Evolutionary conservation across 2,329 filamentous ascomycete species (phyloP).

Genomic region (Plenodomus biglobosus): DNA sequence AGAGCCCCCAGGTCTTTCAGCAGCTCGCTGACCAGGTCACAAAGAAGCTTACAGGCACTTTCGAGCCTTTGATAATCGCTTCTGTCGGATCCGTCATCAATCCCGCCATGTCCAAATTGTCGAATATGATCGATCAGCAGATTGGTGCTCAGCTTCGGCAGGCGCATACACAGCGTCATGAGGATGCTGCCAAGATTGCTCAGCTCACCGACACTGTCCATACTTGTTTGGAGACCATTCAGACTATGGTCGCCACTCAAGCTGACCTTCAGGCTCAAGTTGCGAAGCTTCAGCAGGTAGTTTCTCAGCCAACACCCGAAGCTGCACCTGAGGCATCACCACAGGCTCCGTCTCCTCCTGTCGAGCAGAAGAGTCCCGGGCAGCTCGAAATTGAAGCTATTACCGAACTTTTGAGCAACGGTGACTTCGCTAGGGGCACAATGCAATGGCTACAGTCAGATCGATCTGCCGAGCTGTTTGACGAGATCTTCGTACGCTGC

Average conservation of each 20-base stretch:
- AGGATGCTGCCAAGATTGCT: slow-evolving; percentile 67
- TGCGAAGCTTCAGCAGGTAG: slow-evolving; percentile 46
- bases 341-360: slow-evolving; percentile 27
- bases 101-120: slow-evolving; percentile 67
- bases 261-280: slow-evolving; percentile 65
- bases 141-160: slow-evolving; percentile 55
- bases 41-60: slow-evolving; percentile 63
- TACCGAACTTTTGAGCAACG: slow-evolving; percentile 62
- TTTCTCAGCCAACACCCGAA: slow-evolving; percentile 21
- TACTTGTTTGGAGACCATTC: slow-evolving; percentile 68
- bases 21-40: slow-evolving; percentile 72
- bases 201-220: slow-evolving; percentile 69
- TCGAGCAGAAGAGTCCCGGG: slow-evolving; percentile 52
- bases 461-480: slow-evolving; percentile 62
- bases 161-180: slow-evolving; percentile 54
- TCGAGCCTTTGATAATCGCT: slow-evolving; percentile 69
- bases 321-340: slow-evolving; percentile 20
- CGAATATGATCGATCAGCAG: slow-evolving; percentile 67
- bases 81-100: slow-evolving; percentile 57
- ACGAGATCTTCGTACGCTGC: slow-evolving; percentile 60
- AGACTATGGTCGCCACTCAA: slow-evolving; percentile 69
- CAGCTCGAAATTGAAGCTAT: slow-evolving; percentile 64
- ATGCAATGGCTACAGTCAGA: slow-evolving; percentile 64
- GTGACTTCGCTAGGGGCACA: slow-evolving; percentile 52
- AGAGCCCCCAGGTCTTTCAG: slow-evolving; percentile 72